A percentile compares a stretch with the other conserved stretches of the same genome.
phyloP scores from a whole-genome alignment of 176 grass and related monocot genomes.

The Bromus sterilis region DNA sequence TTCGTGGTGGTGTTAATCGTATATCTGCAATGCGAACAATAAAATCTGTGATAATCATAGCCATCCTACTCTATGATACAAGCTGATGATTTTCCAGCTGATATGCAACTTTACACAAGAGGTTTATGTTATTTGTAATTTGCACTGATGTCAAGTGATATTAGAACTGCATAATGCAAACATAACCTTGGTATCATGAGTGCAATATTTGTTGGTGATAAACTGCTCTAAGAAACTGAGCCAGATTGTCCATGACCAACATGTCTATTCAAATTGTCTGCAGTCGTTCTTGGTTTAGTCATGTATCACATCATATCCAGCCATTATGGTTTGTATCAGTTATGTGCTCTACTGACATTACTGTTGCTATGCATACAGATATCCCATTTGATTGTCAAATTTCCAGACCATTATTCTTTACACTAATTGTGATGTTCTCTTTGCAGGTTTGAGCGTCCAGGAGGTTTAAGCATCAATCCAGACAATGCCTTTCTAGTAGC shows the following conservation, averaged over 20 bases:
- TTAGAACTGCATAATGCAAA: background rate
- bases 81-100: background rate
- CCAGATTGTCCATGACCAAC: background rate
- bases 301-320: background rate
- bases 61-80: background rate
- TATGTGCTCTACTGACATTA: background rate
- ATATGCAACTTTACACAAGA: background rate
- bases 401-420: too few species aligned
- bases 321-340: background rate
- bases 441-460: constrained; percentile 59
- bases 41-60: background rate
- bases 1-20: background rate
- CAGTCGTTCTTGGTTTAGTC: background rate
- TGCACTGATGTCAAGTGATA: background rate
- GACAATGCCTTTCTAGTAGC: background rate
- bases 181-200: background rate
- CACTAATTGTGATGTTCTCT: background rate
- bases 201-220: too few species aligned
- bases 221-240: background rate
- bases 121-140: background rate
- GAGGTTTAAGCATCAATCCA: constrained; percentile 40
- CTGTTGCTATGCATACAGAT: background rate
- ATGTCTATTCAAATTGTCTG: background rate
- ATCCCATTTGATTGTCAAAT: background rate
- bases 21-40: background rate